Evolutionary conservation across 345 rosid species (phyloP).

Genomic region (Hibiscus syriacus): DNA sequence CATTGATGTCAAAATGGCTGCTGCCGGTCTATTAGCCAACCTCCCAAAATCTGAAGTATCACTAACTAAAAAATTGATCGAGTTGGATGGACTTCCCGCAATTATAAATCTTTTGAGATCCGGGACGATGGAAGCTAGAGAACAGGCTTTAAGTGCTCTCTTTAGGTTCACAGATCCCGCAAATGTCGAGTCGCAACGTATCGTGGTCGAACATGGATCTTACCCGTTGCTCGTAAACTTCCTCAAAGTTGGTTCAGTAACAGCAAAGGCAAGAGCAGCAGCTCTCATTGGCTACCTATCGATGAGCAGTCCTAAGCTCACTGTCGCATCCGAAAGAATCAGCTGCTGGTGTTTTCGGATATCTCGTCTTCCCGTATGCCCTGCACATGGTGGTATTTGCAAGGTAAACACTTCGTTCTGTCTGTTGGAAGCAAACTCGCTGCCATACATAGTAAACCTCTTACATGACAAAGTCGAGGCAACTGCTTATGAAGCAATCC

Average conservation of each 20-base stretch:
- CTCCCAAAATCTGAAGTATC: constrained; percentile 50
- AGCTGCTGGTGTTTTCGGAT: constrained; percentile 39
- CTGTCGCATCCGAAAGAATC: constrained; percentile 15
- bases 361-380: constrained; percentile 29
- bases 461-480: constrained; percentile 28
- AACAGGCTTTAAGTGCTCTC: constrained; percentile 58
- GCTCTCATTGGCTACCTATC: constrained; percentile 60
- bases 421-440: constrained; percentile 39
- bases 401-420: constrained; percentile 43
- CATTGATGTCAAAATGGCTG: constrained; percentile 54
- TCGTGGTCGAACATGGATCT: constrained; percentile 41
- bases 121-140: constrained; percentile 51
- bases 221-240: constrained; percentile 47
- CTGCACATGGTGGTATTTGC: constrained; percentile 48
- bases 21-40: constrained; percentile 61
- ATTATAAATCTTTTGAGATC: constrained; percentile 34
- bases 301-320: constrained; percentile 38
- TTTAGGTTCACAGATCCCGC: constrained; percentile 55
- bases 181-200: constrained; percentile 36
- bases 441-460: constrained; percentile 40
- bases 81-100: constrained; percentile 38
- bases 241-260: constrained; percentile 33
- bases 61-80: constrained; percentile 42
- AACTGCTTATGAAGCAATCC: constrained; percentile 51
- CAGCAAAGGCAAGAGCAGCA: constrained; percentile 57